Percentiles rank a stretch among this genome's conserved stretches.
Conservation (phyloP, 2,329 filamentous ascomycete genomes). For the Apiospora kogelbergensis region DNA sequence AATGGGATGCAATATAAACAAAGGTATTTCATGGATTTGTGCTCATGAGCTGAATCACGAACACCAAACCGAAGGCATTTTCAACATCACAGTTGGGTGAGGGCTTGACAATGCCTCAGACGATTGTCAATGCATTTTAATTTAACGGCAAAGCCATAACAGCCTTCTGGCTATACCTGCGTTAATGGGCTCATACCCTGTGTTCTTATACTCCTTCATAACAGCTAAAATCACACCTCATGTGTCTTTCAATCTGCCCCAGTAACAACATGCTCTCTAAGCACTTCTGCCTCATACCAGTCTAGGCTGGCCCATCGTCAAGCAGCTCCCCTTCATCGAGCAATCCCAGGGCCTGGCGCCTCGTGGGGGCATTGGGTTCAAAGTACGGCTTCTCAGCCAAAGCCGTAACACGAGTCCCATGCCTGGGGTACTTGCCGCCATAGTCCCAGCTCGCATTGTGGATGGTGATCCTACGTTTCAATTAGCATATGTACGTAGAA, state of each 20-base stretch:
- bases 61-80: not conserved
- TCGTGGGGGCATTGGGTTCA: conserved; percentile 61
- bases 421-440: conserved; percentile 63
- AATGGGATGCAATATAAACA: not conserved
- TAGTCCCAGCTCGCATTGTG: conserved; percentile 77
- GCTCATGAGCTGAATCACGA: not conserved
- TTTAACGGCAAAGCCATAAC: not conserved
- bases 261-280: not conserved
- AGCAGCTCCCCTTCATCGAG: conserved; percentile 53
- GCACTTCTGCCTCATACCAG: not conserved
- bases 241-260: not conserved
- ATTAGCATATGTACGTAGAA: not conserved
- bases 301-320: conserved; percentile 24
- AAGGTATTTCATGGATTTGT: not conserved
- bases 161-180: not conserved
- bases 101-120: not conserved
- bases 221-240: not conserved
- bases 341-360: conserved; percentile 66
- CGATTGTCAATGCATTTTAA: not conserved
- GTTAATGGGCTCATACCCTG: not conserved
- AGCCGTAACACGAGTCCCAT: conserved; percentile 70
- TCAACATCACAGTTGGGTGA: not conserved
- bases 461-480: conserved; percentile 59
- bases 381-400: conserved; percentile 73
- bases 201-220: not conserved